Evolutionary conservation across 768 basidiomycete genomes (phyloP).

Genomic region (Termitomyces sp.): DNA sequence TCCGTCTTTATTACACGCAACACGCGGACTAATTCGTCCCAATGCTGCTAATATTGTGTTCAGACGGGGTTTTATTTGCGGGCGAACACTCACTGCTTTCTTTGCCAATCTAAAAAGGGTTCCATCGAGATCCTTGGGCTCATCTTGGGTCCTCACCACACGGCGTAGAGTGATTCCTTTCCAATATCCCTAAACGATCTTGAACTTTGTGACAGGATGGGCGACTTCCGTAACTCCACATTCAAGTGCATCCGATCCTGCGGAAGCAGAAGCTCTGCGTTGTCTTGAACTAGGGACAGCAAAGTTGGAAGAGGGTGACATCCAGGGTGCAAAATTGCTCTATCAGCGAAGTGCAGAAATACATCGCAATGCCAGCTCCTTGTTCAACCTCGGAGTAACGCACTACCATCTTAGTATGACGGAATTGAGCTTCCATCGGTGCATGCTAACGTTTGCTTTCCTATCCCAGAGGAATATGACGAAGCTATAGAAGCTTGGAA

Average conservation of each 20-base stretch:
- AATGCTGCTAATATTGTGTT: neutral
- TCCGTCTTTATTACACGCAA: constrained; percentile 11
- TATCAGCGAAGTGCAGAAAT: constrained; percentile 80
- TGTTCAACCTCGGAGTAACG: constrained; percentile 87
- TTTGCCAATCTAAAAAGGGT: constrained; percentile 13
- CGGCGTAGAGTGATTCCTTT: constrained; percentile 22
- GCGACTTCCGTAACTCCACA: constrained; percentile 78
- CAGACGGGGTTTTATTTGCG: constrained; percentile 11
- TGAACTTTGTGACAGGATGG: constrained; percentile 46
- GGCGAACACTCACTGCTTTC: constrained; percentile 11
- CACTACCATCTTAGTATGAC: constrained; percentile 78
- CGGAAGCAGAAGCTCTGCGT: constrained; percentile 70
- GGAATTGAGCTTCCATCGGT: constrained; percentile 4
- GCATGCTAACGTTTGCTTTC: constrained; percentile 9
- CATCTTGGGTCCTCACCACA: constrained; percentile 14
- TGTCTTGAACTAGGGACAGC: constrained; percentile 81
- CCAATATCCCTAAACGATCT: neutral
- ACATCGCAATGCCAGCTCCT: constrained; percentile 70
- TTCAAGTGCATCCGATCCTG: constrained; percentile 79
- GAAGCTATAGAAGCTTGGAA: constrained; percentile 85
- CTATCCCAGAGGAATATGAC: constrained; percentile 71
- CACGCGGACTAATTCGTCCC: constrained; percentile 6
- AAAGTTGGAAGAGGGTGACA: constrained; percentile 83
- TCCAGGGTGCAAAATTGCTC: constrained; percentile 68
- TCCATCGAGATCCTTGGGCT: constrained; percentile 17